Base-by-base conservation (phyloP, 768 basidiomycete genomes). In the Mycena floridula region DNA sequence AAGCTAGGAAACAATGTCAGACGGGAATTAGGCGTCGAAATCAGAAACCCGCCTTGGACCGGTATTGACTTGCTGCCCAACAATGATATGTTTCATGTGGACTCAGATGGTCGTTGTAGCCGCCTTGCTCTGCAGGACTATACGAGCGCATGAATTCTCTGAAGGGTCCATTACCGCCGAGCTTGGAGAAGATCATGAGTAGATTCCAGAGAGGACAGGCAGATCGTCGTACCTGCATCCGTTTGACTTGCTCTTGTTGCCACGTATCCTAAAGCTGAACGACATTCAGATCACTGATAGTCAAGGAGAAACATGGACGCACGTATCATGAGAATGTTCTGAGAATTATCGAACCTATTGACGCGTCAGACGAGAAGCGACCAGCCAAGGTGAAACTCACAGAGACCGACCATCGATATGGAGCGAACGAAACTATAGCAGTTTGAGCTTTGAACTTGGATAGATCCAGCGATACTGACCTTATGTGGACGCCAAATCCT, bases 331-430 rank as follows among this genome's bases (percentile, higher is more conserved):
- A n/a, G n/a, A n/a, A n/a, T n/a, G n/a, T n/a, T n/a, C n/a, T n/a
- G n/a, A n/a, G n/a, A n/a, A n/a, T n/a, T n/a, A n/a, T n/a, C n/a
- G n/a, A n/a, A n/a, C n/a, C n/a, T n/a, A n/a, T n/a, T n/a, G n/a
- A n/a, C n/a, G n/a, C n/a, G n/a, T n/a, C n/a, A n/a, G n/a, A n/a
- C n/a, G n/a, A n/a, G n/a, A n/a, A n/a, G n/a, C n/a, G n/a, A n/a
- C n/a, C n/a, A n/a, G n/a, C n/a, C n/a, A n/a, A n/a, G n/a, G n/a
- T n/a, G n/a, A n/a, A n/a, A n/a, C n/a, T n/a, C n/a, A n/a, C n/a
- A n/a, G n/a, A n/a, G n/a, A n/a, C n/a, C n/a, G n/a, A n/a, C 87
- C 94, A 96, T 97, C 43, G 92, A 92, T 51, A 93, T 80, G 32
- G 89, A 91, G 59, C 93, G 76, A 44, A 95, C 89, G 64, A 93